phyloP scores from a whole-genome alignment of 2,329 filamentous ascomycete species.

The Nannizzia gypsea region DNA sequence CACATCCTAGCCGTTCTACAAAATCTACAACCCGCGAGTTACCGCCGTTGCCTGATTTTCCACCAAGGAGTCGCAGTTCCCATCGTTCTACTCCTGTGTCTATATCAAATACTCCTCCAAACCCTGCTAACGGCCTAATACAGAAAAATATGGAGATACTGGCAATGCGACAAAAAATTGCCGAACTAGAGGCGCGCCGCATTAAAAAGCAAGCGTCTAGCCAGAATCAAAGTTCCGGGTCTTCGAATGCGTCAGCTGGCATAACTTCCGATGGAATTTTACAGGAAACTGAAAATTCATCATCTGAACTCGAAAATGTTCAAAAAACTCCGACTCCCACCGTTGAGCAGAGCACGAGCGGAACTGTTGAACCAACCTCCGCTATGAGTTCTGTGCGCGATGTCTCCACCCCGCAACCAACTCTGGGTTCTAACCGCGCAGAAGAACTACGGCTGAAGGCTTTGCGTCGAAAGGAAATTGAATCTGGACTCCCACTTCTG shows the following conservation, averaged over 20 bases:
- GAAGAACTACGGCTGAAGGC: constrained; percentile 28
- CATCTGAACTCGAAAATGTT: background rate
- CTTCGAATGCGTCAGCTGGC: constrained; percentile 13
- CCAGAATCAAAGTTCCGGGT: constrained; percentile 26
- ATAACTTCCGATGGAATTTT: background rate
- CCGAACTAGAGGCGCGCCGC: constrained; percentile 36
- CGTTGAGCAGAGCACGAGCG: background rate
- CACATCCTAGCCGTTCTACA: constrained; percentile 19
- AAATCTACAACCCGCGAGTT: constrained; percentile 16
- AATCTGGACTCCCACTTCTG: constrained; percentile 35
- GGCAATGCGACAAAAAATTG: constrained; percentile 38
- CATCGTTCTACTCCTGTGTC: constrained; percentile 31
- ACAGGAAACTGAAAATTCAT: constrained; percentile 1
- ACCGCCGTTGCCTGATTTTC: constrained; percentile 33
- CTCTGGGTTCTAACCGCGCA: constrained; percentile 16
- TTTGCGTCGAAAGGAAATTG: constrained; percentile 38
- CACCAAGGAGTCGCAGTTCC: constrained; percentile 33
- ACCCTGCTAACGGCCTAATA: constrained; percentile 34
- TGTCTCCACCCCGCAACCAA: background rate
- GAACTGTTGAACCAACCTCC: background rate
- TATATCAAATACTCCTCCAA: constrained; percentile 27
- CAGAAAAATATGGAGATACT: constrained; percentile 40
- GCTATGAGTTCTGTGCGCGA: background rate
- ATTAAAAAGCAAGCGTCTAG: constrained; percentile 32
- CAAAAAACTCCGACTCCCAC: background rate